Evolutionary conservation across 169 alveolate genomes (phyloP), one percentile per base, ranked within the genome.

Genomic region (Toxoplasma gondii): DNA sequence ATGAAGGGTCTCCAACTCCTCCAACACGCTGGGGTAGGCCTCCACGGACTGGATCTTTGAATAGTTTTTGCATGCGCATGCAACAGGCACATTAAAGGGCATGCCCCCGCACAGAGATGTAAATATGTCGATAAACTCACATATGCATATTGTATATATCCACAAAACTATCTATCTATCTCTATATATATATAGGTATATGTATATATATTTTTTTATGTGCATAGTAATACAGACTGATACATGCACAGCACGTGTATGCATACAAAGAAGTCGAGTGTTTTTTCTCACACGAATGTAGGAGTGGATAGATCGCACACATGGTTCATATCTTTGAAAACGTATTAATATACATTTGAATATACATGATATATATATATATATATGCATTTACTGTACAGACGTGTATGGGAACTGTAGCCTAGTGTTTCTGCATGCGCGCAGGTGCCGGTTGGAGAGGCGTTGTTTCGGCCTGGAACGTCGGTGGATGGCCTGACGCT

Each of bases 381-480:
- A n/a, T n/a, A n/a, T n/a, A 17, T n/a, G 38, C 36, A n/a, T 69
- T 5, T 69, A 17, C n/a, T 69, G 38, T 69, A 4, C 19, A 69
- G n/a, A 69, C 4, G 58, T 49, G 58, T 4, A 4, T 49, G 58
- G 12, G 58, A 12, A 12, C 4, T 49, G 58, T 49, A 49, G 58
- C 22, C 58, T 49, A 12, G 4, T 49, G 58, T 49, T 12, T 49
- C 12, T 19, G 74, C n/a, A 31, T 19, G 74, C 74, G 31, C 29
- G 27, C 87, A 88, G 95, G 91, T 97, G 41, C 92, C 96, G 27
- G 94, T 97, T 22, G 98, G 98, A 10, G 98, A 97, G 88, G 96
- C 97, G 41, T 94, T 97, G 53, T 95, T 97, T 31, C 97, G 97
- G 44, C 98, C 98, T 0, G 95, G 96, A 93, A 94, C 96, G 54